A percentile compares a stretch with the other conserved stretches of the same genome.
phyloP scores from a whole-genome alignment of 2,329 filamentous ascomycete genomes.

The Talaromyces sp. region DNA sequence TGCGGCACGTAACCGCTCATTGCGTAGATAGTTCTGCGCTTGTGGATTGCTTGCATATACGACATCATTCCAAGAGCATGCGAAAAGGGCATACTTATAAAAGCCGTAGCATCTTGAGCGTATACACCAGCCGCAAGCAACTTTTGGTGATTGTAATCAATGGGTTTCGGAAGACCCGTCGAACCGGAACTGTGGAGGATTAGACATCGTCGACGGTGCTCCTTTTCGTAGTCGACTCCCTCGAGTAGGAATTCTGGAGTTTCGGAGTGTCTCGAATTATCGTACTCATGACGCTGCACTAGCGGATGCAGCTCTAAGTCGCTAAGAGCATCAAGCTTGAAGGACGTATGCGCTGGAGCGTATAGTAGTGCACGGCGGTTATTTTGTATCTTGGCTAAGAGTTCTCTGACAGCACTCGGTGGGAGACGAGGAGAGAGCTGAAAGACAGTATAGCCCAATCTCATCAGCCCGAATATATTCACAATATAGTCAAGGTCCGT shows the following conservation, averaged over 20 bases:
- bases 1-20: background rate
- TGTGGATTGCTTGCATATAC: constrained; percentile 2
- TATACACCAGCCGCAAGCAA: background rate
- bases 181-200: constrained; percentile 6
- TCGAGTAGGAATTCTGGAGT: background rate
- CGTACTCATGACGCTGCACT: constrained; percentile 2
- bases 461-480: constrained; percentile 4
- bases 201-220: constrained; percentile 3
- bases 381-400: constrained; percentile 2
- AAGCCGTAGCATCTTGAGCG: background rate
- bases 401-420: constrained; percentile 1
- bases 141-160: constrained; percentile 7
- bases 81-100: background rate
- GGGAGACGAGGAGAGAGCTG: constrained; percentile 4
- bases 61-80: constrained; percentile 1
- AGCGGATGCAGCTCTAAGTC: constrained; percentile 1
- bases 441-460: constrained; percentile 5
- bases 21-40: constrained; percentile 2
- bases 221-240: background rate
- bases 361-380: background rate
- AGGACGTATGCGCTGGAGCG: constrained; percentile 2
- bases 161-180: constrained; percentile 5
- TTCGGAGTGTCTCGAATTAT: constrained; percentile 1
- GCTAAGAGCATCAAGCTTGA: constrained; percentile 2
- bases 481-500: constrained; percentile 6